Evolutionary conservation across 768 basidiomycete species (phyloP), one percentile per base, ranked within the genome.

Genomic region (Russula foetens): DNA sequence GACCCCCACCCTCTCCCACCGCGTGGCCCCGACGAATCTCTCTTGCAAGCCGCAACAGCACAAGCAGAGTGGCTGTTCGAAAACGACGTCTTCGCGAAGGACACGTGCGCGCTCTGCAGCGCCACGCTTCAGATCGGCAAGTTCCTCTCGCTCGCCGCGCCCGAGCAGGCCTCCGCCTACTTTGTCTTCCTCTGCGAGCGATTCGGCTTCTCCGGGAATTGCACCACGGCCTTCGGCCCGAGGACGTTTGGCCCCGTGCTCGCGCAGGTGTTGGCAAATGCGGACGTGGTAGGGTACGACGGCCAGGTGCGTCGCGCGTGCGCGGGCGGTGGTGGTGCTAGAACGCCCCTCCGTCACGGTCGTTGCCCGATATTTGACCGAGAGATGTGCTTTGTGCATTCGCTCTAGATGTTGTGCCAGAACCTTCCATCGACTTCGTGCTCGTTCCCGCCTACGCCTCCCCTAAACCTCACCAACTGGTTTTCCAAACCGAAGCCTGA

Each of bases 271-370:
- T 63, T 85, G 41, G 81, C 86, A 11, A 84, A 84, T 63, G 84
- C 87, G 8, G 81, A 90, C 66, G 81, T 85, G 2, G 83, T 82
- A 17, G 86, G 86, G 6, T 82, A 81, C 56, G 88, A 90, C 66
- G 88, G 88, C 17, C 84, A 87, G 77, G 85, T 86, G 64, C 31
- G n/a, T n/a, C n/a, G n/a, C n/a, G n/a, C n/a, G n/a, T n/a, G n/a
- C n/a, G n/a, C n/a, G n/a, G n/a, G n/a, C n/a, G n/a, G 68, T 63
- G 41, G 3, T 15, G 17, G 15, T 2, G 28, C 28, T 14, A 5
- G 17, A 19, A 33, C 23, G 48, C 31, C 31, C 31, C 31, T n/a
- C n/a, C n/a, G n/a, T n/a, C n/a, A n/a, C n/a, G n/a, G n/a, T n/a
- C n/a, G n/a, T 5, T 19, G 31, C 11, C 31, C 31, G 31, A 33